Evolutionary conservation across 2,329 filamentous ascomycete genomes (phyloP).

Genomic region (Colletotrichum horii): DNA sequence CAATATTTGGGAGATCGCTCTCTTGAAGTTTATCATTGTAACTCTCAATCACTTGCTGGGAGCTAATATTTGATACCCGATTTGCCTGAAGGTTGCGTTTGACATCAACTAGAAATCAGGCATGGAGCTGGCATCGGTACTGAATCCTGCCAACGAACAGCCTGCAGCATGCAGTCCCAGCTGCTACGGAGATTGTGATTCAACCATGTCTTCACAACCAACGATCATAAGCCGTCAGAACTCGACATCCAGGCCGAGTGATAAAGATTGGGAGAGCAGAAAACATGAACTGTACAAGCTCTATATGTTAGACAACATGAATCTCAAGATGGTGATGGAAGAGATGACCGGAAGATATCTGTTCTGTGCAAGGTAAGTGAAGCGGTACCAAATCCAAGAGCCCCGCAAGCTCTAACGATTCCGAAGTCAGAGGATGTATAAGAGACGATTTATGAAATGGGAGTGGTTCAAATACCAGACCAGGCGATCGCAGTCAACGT

Average conservation of each 20-base stretch:
- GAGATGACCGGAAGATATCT: background rate
- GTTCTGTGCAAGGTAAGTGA: background rate
- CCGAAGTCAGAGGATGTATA: background rate
- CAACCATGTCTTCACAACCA: background rate
- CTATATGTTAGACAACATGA: background rate
- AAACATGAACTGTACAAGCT: background rate
- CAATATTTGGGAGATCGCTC: too few relatives aligned
- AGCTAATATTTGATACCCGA: background rate
- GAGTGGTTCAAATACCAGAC: background rate
- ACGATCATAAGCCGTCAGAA: background rate
- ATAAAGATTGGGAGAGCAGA: background rate
- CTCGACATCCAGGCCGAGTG: rapidly evolving
- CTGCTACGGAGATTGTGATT: rapidly evolving
- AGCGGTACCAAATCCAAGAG: rapidly evolving
- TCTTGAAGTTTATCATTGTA: background rate
- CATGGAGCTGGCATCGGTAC: background rate
- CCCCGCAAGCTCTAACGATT: rapidly evolving
- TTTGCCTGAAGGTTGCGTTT: background rate
- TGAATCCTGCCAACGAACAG: background rate
- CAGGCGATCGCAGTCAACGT: background rate
- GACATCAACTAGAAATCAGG: background rate
- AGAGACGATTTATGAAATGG: background rate
- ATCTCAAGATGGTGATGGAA: background rate
- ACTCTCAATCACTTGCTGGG: rapidly evolving
- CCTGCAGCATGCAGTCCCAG: background rate